Conservation (phyloP, 2,329 filamentous ascomycete species). For the Hirsutella rhossiliensis region DNA sequence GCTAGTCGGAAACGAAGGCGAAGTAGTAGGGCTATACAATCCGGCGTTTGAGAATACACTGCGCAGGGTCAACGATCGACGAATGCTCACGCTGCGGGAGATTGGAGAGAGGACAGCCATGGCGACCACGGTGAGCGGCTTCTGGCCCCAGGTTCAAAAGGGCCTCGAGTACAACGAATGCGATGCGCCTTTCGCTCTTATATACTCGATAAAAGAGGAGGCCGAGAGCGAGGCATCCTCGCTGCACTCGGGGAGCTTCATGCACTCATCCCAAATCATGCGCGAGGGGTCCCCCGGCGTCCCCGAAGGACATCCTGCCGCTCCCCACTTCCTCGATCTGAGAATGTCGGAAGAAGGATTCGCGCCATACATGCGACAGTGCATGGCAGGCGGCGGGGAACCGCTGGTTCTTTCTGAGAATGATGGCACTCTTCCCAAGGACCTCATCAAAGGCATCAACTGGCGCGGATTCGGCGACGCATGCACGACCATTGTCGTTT, state of each 20-base stretch:
- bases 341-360: slow-evolving; percentile 60
- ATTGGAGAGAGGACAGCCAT: slow-evolving; percentile 63
- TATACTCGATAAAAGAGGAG: slow-evolving; percentile 67
- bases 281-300: slow-evolving; percentile 64
- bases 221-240: slow-evolving; percentile 60
- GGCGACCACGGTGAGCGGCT: slow-evolving; percentile 59
- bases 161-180: slow-evolving; percentile 63
- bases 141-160: slow-evolving; percentile 59
- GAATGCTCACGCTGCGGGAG: slow-evolving; percentile 69
- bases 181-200: slow-evolving; percentile 64
- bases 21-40: slow-evolving; percentile 66
- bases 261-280: slow-evolving; percentile 50
- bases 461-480: slow-evolving; percentile 62
- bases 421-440: slow-evolving; percentile 50
- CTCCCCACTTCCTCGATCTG: slow-evolving; percentile 53
- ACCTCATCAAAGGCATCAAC: slow-evolving; percentile 53
- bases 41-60: slow-evolving; percentile 73
- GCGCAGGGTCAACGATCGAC: slow-evolving; percentile 63
- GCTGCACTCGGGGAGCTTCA: slow-evolving; percentile 53
- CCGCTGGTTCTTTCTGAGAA: slow-evolving; percentile 59
- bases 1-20: slow-evolving; percentile 60
- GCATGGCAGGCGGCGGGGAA: slow-evolving; percentile 51
- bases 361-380: slow-evolving; percentile 62
- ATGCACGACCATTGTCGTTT: slow-evolving; percentile 59
- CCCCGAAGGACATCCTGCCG: slow-evolving; percentile 48